Base-by-base conservation (phyloP, 169 alveolate genomes). In the Eimeria maxima region DNA sequence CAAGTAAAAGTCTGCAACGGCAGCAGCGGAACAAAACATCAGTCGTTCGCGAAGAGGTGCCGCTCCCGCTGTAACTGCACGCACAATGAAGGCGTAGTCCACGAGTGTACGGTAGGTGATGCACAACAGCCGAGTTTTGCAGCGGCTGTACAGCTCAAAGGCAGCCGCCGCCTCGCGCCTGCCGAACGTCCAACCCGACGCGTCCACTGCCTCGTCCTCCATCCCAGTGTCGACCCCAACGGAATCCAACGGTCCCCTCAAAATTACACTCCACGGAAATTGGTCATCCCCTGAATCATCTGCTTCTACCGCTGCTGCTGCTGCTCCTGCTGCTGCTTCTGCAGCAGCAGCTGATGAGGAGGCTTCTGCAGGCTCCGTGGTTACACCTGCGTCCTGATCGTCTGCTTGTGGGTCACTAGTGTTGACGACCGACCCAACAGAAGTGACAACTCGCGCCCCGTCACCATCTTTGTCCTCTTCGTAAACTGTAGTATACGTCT, bases 1-100 rank as follows among this genome's bases (percentile, higher is more conserved):
- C 57, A 93, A 47, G 74, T 93, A 93, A 81, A 93, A 93, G 42
- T 93, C 96, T 18, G 96, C 83, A 2, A 93, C 96, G n/a, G 96
- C 96, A 20, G 96, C 96, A 53, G 92, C 88, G 4, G 96, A 86
- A 47, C 91, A 93, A 24, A 93, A 69, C 55, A 93, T 86, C 29
- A 93, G 83, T 4, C 92, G 57, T 38, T 93, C 93, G 14, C 87
- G 50, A 24, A 93, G 96, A 16, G 93, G 84, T 20, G 89, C 45
- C 16, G 92, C 53, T 33, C 69, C 86, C 5, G 71, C 84, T 20
- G 74, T 86, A 45, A 93, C 71, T 3, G 88, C 96, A 33, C 91
- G 91, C 50, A 60, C 69, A 47, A 93, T 20, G 57, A 93, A 93
- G 42, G 88, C 73, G 16, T 93, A 93, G 7, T 93, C 96, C 63